These are phyloP conservation scores for Chaetoceros tenuissimus DNA, from an alignment of 108 stramenopile species.

Conservation along the genomic window DNA sequence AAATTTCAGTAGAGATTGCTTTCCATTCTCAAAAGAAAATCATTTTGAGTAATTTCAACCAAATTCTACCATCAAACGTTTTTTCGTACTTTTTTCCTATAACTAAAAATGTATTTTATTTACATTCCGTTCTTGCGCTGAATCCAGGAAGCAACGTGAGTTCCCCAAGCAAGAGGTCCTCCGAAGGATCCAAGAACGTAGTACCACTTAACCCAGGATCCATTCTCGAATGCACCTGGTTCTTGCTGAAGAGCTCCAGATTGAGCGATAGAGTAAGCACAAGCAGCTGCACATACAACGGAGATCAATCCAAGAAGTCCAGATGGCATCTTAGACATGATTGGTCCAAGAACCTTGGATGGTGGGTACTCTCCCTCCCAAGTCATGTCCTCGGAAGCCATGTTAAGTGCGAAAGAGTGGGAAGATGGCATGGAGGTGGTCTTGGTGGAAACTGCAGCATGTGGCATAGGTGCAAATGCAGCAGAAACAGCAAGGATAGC, in stretches of 20 bases:
- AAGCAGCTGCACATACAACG: conserved; percentile 52
- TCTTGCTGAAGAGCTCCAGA: conserved; percentile 61
- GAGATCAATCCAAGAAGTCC: conserved; percentile 68
- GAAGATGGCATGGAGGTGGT: conserved; percentile 34
- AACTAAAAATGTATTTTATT: too few relatives aligned
- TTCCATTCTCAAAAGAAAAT: too few relatives aligned
- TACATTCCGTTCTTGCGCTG: conserved; percentile 93
- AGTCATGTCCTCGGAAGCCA: conserved; percentile 79
- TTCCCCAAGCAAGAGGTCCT: conserved; percentile 88
- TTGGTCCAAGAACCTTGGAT: conserved; percentile 89
- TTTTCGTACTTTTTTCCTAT: too few relatives aligned
- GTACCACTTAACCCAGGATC: conserved; percentile 89
- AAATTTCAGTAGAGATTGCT: too few relatives aligned
- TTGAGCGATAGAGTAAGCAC: conserved; percentile 57
- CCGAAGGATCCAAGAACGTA: conserved; percentile 75
- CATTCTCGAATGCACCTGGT: conserved; percentile 77
- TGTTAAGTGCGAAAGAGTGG: conserved; percentile 32
- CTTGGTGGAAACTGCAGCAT: conserved; percentile 36
- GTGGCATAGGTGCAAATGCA: conserved; percentile 60
- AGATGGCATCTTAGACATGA: conserved; percentile 93
- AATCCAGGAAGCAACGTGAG: conserved; percentile 88
- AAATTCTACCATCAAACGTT: too few relatives aligned
- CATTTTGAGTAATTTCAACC: too few relatives aligned
- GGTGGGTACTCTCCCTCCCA: conserved; percentile 90
- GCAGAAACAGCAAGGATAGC: conserved; percentile 55